A percentile compares a stretch with the other conserved stretches of the same genome.
Conservation (phyloP, 2,329 filamentous ascomycete genomes). For the Aureobasidium sp. region DNA sequence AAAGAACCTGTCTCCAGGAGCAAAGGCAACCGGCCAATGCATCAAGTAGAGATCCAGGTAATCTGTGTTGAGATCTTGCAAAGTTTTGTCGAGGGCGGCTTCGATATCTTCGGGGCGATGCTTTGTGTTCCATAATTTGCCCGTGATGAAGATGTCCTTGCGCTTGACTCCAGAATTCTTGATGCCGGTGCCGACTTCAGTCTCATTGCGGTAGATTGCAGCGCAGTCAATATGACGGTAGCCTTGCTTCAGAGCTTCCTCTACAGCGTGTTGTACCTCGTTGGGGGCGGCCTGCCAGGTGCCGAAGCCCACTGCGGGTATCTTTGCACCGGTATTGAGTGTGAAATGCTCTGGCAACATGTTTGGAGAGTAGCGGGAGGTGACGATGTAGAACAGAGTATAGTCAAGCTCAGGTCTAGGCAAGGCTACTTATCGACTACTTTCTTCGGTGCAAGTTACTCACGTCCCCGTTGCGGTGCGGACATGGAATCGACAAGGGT, state of each 20-base stretch:
- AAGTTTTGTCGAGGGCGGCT: slow-evolving; percentile 35
- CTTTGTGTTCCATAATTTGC: slow-evolving; percentile 55
- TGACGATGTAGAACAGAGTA: too few relatives aligned
- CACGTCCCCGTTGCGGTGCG: too few relatives aligned
- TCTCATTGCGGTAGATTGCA: slow-evolving; percentile 29
- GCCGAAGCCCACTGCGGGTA: slow-evolving; percentile 34
- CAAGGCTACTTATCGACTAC: too few relatives aligned
- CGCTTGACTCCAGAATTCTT: slow-evolving; percentile 22
- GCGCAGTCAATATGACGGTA: slow-evolving; percentile 35
- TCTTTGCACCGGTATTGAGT: slow-evolving; percentile 35
- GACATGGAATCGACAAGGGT: too few relatives aligned
- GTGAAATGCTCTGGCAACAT: slow-evolving; percentile 19
- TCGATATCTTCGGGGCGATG: slow-evolving; percentile 45
- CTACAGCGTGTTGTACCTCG: slow-evolving; percentile 28
- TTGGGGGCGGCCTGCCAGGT: slow-evolving; percentile 32
- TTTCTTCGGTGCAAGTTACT: too few relatives aligned
- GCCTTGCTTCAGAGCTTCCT: slow-evolving; percentile 30
- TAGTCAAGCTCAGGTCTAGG: too few relatives aligned
- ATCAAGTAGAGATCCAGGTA: slow-evolving; percentile 48
- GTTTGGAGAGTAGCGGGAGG: neutral
- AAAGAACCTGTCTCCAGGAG: slow-evolving; percentile 26
- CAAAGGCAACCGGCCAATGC: slow-evolving; percentile 34
- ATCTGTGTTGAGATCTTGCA: slow-evolving; percentile 37
- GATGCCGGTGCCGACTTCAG: slow-evolving; percentile 25
- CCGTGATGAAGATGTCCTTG: slow-evolving; percentile 37